These are phyloP conservation scores for Lecanosticta acicola DNA, from an alignment of 2,329 filamentous ascomycete genomes.

Conservation along the genomic window DNA sequence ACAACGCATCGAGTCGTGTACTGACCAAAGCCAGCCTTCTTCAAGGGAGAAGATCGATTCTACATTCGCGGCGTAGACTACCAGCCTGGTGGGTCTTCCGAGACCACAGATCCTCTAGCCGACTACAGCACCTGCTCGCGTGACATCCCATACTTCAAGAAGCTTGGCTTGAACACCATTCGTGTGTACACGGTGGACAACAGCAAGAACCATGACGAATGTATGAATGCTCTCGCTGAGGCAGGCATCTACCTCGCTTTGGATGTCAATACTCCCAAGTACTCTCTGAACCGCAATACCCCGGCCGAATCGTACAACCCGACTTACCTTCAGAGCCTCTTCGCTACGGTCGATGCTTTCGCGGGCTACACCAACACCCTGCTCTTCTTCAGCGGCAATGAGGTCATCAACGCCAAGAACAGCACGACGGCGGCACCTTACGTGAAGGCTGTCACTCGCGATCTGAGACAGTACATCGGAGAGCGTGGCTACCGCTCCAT, in stretches of 20 bases:
- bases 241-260: constrained; percentile 87
- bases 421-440: constrained; percentile 62
- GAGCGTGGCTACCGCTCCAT: constrained; percentile 62
- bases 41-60: constrained; percentile 54
- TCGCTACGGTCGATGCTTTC: constrained; percentile 81
- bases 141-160: constrained; percentile 73
- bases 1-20: background rate
- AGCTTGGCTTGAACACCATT: constrained; percentile 80
- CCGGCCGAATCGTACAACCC: constrained; percentile 75
- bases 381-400: constrained; percentile 73
- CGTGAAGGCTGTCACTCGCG: constrained; percentile 62
- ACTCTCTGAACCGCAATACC: constrained; percentile 72
- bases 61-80: constrained; percentile 55
- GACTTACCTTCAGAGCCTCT: constrained; percentile 75
- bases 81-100: constrained; percentile 52
- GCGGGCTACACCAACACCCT: constrained; percentile 76
- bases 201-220: constrained; percentile 68
- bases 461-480: constrained; percentile 74
- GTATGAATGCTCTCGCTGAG: constrained; percentile 72
- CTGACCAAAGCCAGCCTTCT: constrained; percentile 41
- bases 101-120: constrained; percentile 64
- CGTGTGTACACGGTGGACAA: constrained; percentile 94
- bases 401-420: constrained; percentile 60
- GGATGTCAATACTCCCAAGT: constrained; percentile 79
- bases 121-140: constrained; percentile 65